Evolutionary conservation across 2,329 filamentous ascomycete genomes (phyloP), one percentile per base, ranked within the genome.

Genomic region (Hawksworthiomyces lignivorus): DNA sequence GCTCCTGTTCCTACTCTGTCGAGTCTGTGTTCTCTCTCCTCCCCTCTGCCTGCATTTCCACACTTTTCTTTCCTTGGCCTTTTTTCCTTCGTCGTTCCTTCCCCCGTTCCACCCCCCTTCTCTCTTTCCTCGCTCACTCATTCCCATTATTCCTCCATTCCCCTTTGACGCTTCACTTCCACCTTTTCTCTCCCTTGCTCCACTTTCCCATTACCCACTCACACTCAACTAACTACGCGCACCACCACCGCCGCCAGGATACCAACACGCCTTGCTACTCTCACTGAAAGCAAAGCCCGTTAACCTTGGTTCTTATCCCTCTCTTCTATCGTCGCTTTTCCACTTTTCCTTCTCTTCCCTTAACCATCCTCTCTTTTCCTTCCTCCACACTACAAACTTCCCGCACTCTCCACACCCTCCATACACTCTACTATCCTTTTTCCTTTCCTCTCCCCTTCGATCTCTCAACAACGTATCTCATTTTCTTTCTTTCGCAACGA

Each of bases 141-240:
- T n/a, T n/a, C n/a, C n/a, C n/a, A n/a, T n/a, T n/a, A n/a, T 17
- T 37, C 27, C 22, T 9, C 28, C 37, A 11, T n/a, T 33, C 17
- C n/a, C 8, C 39, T n/a, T 22, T 7, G 27, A 18, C 39, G n/a
- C 20, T 21, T 36, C 26, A 36, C 17, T 26, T 12, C 8, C 24
- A 26, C 27, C 32, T 27, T 15, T 37, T 22, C 15, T 26, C 24
- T 26, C 24, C 8, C 28, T 37, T 32, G 27, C 15, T 15, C 33
- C 40, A 31, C 27, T 42, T 36, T 32, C 20, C 31, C 18, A 27
- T 32, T 32, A 42, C 21, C 39, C 40, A 42, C 40, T 19, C 32
- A 30, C 26, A 24, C 39, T 35, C 20, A 30, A 41, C 24, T 24
- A 21, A 24, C 24, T 24, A 35, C 39, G 21, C 30, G 38, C 30